Percentiles rank a stretch among this genome's conserved stretches.
phyloP scores from a whole-genome alignment of 2,329 filamentous ascomycete species.

The Colletotrichum sansevieriae region DNA sequence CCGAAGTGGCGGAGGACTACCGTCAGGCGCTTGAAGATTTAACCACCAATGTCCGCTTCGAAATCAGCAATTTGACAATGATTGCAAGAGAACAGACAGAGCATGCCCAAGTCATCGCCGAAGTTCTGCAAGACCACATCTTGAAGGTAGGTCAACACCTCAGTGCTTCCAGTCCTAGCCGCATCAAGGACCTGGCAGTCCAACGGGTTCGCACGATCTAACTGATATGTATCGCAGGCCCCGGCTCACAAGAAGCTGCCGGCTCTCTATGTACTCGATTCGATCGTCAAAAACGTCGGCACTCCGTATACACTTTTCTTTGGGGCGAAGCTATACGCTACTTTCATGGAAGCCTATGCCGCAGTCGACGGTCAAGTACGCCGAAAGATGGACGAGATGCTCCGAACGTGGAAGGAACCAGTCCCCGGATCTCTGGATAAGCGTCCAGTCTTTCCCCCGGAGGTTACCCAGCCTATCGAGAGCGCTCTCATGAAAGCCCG shows the following conservation, averaged over 20 bases:
- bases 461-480: constrained; percentile 91
- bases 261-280: constrained; percentile 97
- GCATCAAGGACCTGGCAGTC: neutral
- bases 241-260: constrained; percentile 91
- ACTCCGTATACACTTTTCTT: constrained; percentile 98
- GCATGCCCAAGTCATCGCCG: constrained; percentile 92
- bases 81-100: constrained; percentile 98
- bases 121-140: constrained; percentile 92
- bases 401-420: constrained; percentile 98
- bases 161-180: neutral
- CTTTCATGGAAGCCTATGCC: constrained; percentile 96
- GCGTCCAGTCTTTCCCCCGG: constrained; percentile 90
- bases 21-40: constrained; percentile 93
- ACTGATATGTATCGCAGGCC: constrained; percentile 72
- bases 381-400: constrained; percentile 95
- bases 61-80: constrained; percentile 97
- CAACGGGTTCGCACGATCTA: neutral
- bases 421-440: constrained; percentile 93
- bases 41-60: constrained; percentile 89
- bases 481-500: constrained; percentile 90
- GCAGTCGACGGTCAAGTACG: constrained; percentile 86
- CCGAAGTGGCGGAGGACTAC: constrained; percentile 95
- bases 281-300: constrained; percentile 98
- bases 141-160: constrained; percentile 79
- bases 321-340: constrained; percentile 89